Base-by-base conservation (phyloP, 2,329 filamentous ascomycete genomes). In the Neopestalotiopsis sp. region DNA sequence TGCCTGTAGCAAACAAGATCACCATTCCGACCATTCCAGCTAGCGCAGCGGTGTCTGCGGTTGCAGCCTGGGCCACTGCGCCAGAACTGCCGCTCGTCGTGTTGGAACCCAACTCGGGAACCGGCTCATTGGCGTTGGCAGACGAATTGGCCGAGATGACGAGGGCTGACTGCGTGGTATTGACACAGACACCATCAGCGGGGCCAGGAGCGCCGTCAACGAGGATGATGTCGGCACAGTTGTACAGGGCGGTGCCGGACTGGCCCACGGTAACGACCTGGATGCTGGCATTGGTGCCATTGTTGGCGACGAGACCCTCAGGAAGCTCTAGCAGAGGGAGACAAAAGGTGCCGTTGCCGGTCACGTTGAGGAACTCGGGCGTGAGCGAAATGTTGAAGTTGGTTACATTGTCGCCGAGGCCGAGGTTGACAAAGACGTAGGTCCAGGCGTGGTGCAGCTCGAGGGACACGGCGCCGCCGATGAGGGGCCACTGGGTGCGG, bases 181-280 rank as follows among this genome's bases (percentile, higher is more conserved):
- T 92, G 28, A 62, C 59, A 38, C 59, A 62, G 13, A 62, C 59
- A 17, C 32, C 30, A 62, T 40, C 32, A 0, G 30, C 59, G 17
- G 59, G 59, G 34, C 30, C 59, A 14, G 32, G 13, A 2, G 59
- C 59, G n/a, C 40, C n/a, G 14, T 13, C 32, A 20, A 62, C 59
- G 81, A 95, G 91, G 32, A 88, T 90, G 72, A 94, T 88, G 74
- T 95, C 92, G 76, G 92, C 90, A 79, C 92, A 95, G 79, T 91
- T 92, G 80, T 94, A 94, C 40, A 94, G 81, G 17, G 91, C 89
- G 53, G 84, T 85, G 24, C 84, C 86, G 4, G 81, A 82, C 28
- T 87, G 83, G 34, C 88, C 89, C 61, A 89, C 83, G 4, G 89
- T 91, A 45, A 94, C 86, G 65, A 94, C 88, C 81, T 94, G 92